These are phyloP conservation scores for Leishmania braziliensis DNA, from an alignment of 208 protist species.

Conservation along the genomic window DNA sequence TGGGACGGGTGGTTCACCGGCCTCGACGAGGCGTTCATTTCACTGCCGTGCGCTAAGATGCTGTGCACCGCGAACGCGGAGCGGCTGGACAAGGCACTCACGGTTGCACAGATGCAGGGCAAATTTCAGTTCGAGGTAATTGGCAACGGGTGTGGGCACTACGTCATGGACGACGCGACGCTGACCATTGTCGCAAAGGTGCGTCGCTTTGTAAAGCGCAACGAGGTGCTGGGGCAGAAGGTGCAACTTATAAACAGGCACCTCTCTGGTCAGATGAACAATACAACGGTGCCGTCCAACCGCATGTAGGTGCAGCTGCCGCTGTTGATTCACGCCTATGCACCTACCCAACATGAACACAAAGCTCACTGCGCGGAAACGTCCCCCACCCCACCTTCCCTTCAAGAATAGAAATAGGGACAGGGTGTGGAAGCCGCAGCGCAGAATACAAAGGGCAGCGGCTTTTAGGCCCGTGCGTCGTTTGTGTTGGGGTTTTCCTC, in stretches of 20 bases:
- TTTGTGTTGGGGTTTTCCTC: not conserved
- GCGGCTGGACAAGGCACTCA: slow-evolving; percentile 87
- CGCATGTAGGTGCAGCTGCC: slow-evolving; percentile 2
- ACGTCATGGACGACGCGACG: slow-evolving; percentile 92
- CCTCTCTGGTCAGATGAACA: slow-evolving; percentile 34
- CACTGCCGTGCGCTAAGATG: slow-evolving; percentile 79
- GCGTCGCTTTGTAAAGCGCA: slow-evolving; percentile 65
- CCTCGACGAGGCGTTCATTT: slow-evolving; percentile 82
- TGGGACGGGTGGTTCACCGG: slow-evolving; percentile 92
- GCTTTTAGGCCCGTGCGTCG: not conserved
- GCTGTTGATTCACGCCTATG: not conserved
- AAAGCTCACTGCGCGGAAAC: not conserved
- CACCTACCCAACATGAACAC: not conserved
- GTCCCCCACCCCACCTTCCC: not conserved
- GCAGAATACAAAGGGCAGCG: not conserved
- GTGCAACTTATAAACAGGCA: slow-evolving; percentile 32
- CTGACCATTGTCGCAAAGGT: slow-evolving; percentile 52
- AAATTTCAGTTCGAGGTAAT: slow-evolving; percentile 94
- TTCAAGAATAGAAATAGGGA: not conserved
- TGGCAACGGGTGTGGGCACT: slow-evolving; percentile 84
- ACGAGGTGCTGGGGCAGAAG: slow-evolving; percentile 50
- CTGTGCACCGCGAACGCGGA: slow-evolving; percentile 88
- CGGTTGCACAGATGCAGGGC: slow-evolving; percentile 94
- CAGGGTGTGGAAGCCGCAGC: not conserved
- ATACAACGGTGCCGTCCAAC: slow-evolving; percentile 34